These are phyloP conservation scores for Apocynum venetum DNA, from an alignment of 257 asterid species.

Conservation along the genomic window DNA sequence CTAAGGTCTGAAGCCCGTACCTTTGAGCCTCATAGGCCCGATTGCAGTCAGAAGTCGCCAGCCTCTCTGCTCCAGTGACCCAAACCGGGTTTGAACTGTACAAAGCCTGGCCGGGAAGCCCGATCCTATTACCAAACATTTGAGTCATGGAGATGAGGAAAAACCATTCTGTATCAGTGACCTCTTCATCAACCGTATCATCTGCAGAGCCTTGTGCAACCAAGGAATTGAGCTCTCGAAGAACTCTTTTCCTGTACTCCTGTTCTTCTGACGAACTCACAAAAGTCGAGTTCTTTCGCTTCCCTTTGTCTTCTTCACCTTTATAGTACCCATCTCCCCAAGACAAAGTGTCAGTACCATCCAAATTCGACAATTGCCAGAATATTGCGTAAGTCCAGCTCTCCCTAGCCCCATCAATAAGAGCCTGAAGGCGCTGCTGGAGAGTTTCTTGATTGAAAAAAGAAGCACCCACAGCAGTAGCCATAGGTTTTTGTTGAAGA, in stretches of 20 bases:
- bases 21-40: slow-evolving; percentile 70
- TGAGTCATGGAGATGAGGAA: slow-evolving; percentile 85
- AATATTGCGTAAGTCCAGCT: slow-evolving; percentile 89
- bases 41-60: slow-evolving; percentile 50
- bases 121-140: slow-evolving; percentile 54
- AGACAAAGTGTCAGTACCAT: slow-evolving; percentile 39
- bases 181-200: slow-evolving; percentile 74
- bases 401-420: slow-evolving; percentile 71
- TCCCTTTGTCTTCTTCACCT: slow-evolving; percentile 58
- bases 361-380: slow-evolving; percentile 68
- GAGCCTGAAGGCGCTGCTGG: slow-evolving; percentile 64
- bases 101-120: slow-evolving; percentile 84
- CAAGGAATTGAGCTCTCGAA: slow-evolving; percentile 72
- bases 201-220: slow-evolving; percentile 39
- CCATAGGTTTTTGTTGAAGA: background rate
- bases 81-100: slow-evolving; percentile 60
- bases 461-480: slow-evolving; percentile 11
- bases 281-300: slow-evolving; percentile 35
- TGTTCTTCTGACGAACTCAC: slow-evolving; percentile 41
- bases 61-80: slow-evolving; percentile 57
- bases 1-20: slow-evolving; percentile 70
- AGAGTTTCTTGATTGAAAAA: slow-evolving; percentile 61
- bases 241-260: slow-evolving; percentile 64
- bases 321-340: slow-evolving; percentile 92
- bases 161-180: slow-evolving; percentile 88